Evolutionary conservation across 2,329 filamentous ascomycete genomes (phyloP).

Genomic region (Cadophora luteo-olivacea): DNA sequence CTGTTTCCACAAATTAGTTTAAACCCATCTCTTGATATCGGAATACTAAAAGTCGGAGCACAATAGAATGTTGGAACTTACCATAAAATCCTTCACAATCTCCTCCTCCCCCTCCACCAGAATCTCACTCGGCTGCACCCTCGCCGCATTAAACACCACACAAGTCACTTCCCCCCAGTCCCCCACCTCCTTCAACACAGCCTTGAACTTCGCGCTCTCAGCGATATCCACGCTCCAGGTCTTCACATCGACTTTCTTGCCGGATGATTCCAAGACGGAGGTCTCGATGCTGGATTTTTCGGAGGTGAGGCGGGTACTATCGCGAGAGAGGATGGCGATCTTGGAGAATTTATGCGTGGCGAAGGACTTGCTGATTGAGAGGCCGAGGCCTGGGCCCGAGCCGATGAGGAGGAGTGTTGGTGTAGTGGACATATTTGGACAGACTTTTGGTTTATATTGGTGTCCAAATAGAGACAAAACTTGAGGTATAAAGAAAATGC

Average conservation of each 20-base stretch:
- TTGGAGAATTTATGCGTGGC: slow-evolving; percentile 52
- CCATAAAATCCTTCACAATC: slow-evolving; percentile 57
- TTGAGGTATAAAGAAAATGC: background rate
- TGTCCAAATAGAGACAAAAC: background rate
- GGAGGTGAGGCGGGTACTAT: slow-evolving; percentile 48
- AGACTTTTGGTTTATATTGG: background rate
- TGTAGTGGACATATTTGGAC: background rate
- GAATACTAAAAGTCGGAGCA: background rate
- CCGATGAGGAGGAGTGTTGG: slow-evolving; percentile 49
- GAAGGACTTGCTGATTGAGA: slow-evolving; percentile 50
- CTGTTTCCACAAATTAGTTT: slow-evolving; percentile 37
- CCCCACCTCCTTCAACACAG: slow-evolving; percentile 51
- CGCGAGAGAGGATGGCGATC: slow-evolving; percentile 55
- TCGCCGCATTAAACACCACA: slow-evolving; percentile 59
- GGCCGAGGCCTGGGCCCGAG: slow-evolving; percentile 56
- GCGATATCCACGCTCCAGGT: slow-evolving; percentile 53
- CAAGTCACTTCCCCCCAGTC: slow-evolving; percentile 53
- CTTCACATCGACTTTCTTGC: slow-evolving; percentile 46
- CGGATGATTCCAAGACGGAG: slow-evolving; percentile 33
- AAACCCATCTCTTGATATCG: background rate
- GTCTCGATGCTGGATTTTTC: slow-evolving; percentile 46
- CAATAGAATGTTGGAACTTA: slow-evolving; percentile 33
- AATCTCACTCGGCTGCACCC: slow-evolving; percentile 51
- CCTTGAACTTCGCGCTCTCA: slow-evolving; percentile 47
- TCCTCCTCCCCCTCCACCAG: slow-evolving; percentile 51